A percentile compares a stretch with the other conserved stretches of the same genome.
Evolutionary conservation across 2,329 filamentous ascomycete genomes (phyloP).

Genomic region (Xylaria sp.): DNA sequence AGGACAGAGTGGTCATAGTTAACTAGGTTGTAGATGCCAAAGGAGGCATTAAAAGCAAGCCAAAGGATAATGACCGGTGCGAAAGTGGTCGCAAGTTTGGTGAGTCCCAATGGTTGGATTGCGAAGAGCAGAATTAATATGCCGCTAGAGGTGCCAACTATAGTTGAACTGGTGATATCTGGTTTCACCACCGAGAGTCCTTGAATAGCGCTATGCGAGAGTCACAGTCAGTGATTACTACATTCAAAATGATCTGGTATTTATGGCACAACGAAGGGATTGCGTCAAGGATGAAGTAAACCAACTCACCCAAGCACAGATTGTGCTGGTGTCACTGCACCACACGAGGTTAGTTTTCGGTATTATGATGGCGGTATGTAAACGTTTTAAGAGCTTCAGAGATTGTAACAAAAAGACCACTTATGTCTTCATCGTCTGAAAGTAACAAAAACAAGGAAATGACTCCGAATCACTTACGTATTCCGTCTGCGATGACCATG

Average conservation of each 20-base stretch:
- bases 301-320: conserved; percentile 65
- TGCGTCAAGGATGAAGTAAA: not conserved
- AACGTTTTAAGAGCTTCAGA: too few relatives aligned
- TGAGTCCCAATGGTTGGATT: conserved; percentile 72
- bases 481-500: conserved; percentile 73
- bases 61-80: conserved; percentile 75
- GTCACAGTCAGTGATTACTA: conserved; percentile 12
- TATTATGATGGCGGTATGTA: not conserved
- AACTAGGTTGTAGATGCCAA: conserved; percentile 71
- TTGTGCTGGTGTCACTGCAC: conserved; percentile 70
- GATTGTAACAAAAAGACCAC: too few relatives aligned
- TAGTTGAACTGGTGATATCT: conserved; percentile 64
- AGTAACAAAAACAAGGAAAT: not conserved
- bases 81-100: conserved; percentile 68
- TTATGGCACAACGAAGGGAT: not conserved
- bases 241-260: not conserved
- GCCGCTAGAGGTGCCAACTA: conserved; percentile 71
- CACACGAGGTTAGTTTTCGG: not conserved
- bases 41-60: conserved; percentile 70
- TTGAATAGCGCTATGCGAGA: conserved; percentile 65
- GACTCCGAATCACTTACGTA: conserved; percentile 47
- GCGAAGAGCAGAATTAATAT: conserved; percentile 72
- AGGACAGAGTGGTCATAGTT: conserved; percentile 64
- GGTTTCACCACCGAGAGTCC: conserved; percentile 68
- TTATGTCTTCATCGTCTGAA: not conserved